Percentiles rank a stretch among this genome's conserved stretches.
These are phyloP conservation scores for Diplotaxis tenuifolia DNA, from an alignment of 345 rosid species.

Conservation along the genomic window DNA sequence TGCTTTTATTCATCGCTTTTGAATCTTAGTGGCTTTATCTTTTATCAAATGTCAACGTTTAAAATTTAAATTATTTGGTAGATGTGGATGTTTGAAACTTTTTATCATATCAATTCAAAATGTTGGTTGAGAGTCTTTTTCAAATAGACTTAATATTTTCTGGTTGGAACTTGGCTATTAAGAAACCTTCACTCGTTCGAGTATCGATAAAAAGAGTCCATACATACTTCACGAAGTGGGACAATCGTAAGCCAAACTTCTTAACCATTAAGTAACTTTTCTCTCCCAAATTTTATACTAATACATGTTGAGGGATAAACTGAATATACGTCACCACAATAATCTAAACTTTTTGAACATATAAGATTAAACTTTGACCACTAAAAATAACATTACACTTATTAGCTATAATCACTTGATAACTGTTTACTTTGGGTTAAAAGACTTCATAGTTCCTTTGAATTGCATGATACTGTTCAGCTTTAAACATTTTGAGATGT, in stretches of 20 bases:
- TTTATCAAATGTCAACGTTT: not conserved
- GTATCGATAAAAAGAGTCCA: slow-evolving; percentile 14
- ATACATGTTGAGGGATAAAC: not conserved
- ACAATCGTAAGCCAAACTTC: slow-evolving; percentile 21
- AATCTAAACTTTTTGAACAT: not conserved
- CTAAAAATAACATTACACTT: not conserved
- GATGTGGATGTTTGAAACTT: slow-evolving; percentile 25
- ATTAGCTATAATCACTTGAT: not conserved
- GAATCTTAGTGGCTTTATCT: slow-evolving; percentile 25
- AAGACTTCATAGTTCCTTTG: too few relatives aligned
- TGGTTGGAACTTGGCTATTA: slow-evolving; percentile 38
- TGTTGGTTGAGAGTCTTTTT: slow-evolving; percentile 17
- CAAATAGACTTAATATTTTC: slow-evolving; percentile 16
- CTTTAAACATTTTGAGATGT: too few relatives aligned
- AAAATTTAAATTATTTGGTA: not conserved
- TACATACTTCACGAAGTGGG: slow-evolving; percentile 22
- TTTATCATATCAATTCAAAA: slow-evolving; percentile 22
- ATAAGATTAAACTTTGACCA: not conserved
- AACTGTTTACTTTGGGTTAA: too few relatives aligned
- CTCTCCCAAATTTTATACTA: not conserved
- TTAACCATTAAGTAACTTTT: slow-evolving; percentile 35
- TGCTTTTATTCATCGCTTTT: slow-evolving; percentile 32
- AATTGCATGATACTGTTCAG: not conserved
- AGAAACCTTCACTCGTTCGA: slow-evolving; percentile 27
- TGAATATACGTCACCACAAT: not conserved